These are phyloP conservation scores for Saccharomyces kudriavzevii DNA, from an alignment of 805 yeast genomes.

Conservation along the genomic window DNA sequence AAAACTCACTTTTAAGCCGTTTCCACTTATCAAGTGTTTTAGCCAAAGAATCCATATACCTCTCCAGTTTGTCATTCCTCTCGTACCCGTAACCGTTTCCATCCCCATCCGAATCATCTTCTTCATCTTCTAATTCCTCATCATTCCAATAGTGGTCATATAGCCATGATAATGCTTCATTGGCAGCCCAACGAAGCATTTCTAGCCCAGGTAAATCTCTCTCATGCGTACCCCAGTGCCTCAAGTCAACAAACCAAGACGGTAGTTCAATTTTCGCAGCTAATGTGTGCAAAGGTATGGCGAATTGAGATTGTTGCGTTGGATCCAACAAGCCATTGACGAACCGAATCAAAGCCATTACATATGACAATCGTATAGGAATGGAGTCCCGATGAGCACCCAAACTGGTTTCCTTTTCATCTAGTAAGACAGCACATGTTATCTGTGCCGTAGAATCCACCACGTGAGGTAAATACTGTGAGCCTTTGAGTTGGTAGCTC, in stretches of 20 bases:
- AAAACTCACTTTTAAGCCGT: constrained; percentile 3
- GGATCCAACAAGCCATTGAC: constrained; percentile 91
- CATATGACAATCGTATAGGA: constrained; percentile 44
- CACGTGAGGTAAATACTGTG: constrained; percentile 53
- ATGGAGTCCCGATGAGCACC: constrained; percentile 26
- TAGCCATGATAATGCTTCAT: constrained; percentile 68
- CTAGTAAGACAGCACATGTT: constrained; percentile 41
- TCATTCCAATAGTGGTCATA: constrained; percentile 63
- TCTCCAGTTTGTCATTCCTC: background rate
- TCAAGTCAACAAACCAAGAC: constrained; percentile 72
- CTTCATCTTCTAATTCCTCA: constrained; percentile 18
- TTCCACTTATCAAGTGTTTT: constrained; percentile 1
- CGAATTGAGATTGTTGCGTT: constrained; percentile 66
- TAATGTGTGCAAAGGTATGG: constrained; percentile 66
- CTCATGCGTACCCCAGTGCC: constrained; percentile 92
- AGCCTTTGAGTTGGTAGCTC: constrained; percentile 50
- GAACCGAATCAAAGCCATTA: constrained; percentile 72
- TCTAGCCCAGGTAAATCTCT: constrained; percentile 57
- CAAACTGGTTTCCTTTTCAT: constrained; percentile 23
- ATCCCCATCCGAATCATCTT: constrained; percentile 10
- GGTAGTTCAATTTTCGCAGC: constrained; percentile 70
- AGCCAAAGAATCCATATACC: constrained; percentile 1
- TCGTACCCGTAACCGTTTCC: constrained; percentile 4
- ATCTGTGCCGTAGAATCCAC: constrained; percentile 58
- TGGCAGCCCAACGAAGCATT: constrained; percentile 52